Percentiles rank a stretch among this genome's conserved stretches.
Conservation (phyloP, 2,329 filamentous ascomycete species). For the Ophiocordyceps camponoti-saundersi region DNA sequence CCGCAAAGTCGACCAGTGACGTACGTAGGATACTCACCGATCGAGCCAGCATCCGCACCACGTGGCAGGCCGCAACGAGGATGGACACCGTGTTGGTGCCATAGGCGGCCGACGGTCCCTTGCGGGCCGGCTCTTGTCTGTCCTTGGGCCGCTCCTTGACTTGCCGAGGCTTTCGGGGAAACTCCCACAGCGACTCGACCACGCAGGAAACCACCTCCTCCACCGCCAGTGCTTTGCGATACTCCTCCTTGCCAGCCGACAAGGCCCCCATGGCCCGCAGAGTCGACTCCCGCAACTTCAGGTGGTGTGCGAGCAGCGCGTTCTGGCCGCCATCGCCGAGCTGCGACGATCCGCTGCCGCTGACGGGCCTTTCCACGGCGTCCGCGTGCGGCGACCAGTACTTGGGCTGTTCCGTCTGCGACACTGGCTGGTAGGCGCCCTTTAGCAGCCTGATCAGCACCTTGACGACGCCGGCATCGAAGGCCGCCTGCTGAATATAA, state of each 20-base stretch:
- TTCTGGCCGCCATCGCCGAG: slow-evolving; percentile 47
- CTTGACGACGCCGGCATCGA: slow-evolving; percentile 40
- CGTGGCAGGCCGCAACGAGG: slow-evolving; percentile 70
- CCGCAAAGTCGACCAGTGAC: slow-evolving; percentile 68
- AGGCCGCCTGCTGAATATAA: slow-evolving; percentile 64
- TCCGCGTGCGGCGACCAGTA: slow-evolving; percentile 23
- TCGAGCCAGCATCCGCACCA: slow-evolving; percentile 64
- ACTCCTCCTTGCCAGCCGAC: slow-evolving; percentile 64
- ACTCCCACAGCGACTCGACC: slow-evolving; percentile 56
- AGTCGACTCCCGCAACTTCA: slow-evolving; percentile 58
- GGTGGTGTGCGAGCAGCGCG: slow-evolving; percentile 45
- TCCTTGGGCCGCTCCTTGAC: slow-evolving; percentile 23
- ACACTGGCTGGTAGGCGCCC: slow-evolving; percentile 29
- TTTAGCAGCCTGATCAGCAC: slow-evolving; percentile 30
- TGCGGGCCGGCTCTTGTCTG: slow-evolving; percentile 14
- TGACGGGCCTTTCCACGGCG: slow-evolving; percentile 15
- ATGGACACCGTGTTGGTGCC: slow-evolving; percentile 62
- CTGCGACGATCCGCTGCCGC: slow-evolving; percentile 20
- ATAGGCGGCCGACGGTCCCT: slow-evolving; percentile 27
- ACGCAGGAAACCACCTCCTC: slow-evolving; percentile 68
- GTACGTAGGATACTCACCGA: slow-evolving; percentile 76
- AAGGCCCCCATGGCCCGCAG: slow-evolving; percentile 71
- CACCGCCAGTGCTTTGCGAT: slow-evolving; percentile 67
- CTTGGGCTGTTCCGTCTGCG: slow-evolving; percentile 11
- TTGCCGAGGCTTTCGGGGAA: slow-evolving; percentile 31